Evolutionary conservation across 2,329 filamentous ascomycete genomes (phyloP).

Genomic region (Penicillium sp.): DNA sequence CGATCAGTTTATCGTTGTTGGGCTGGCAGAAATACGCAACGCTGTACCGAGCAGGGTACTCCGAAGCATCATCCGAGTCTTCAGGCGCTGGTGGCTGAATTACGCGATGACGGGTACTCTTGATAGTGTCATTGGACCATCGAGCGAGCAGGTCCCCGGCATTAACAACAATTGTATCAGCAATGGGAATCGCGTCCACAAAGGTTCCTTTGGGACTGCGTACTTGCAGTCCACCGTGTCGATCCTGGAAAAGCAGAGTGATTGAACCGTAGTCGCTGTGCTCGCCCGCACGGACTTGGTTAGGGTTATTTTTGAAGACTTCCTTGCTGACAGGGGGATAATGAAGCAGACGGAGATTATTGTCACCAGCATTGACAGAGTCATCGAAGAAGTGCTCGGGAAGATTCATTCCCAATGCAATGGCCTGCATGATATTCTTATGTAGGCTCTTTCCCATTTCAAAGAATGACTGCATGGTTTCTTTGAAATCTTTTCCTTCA

Average conservation of each 20-base stretch:
- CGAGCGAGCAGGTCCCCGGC: conserved; percentile 81
- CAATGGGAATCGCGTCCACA: conserved; percentile 78
- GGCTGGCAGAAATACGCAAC: conserved; percentile 94
- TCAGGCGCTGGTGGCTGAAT: conserved; percentile 71
- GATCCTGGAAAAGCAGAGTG: conserved; percentile 56
- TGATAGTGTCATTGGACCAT: conserved; percentile 90
- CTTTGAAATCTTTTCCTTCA: conserved; percentile 61
- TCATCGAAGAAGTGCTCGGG: conserved; percentile 70
- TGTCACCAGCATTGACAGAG: conserved; percentile 68
- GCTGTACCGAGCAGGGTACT: conserved; percentile 75
- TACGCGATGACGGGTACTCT: conserved; percentile 84
- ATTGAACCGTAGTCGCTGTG: conserved; percentile 65
- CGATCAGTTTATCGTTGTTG: conserved; percentile 71
- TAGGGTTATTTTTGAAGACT: conserved; percentile 64
- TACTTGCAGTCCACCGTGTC: conserved; percentile 57
- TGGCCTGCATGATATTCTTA: conserved; percentile 75
- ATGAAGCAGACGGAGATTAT: conserved; percentile 70
- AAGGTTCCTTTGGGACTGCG: conserved; percentile 72
- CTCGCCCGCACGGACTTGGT: conserved; percentile 71
- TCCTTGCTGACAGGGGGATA: conserved; percentile 67
- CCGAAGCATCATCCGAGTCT: conserved; percentile 29
- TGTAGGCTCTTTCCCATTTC: conserved; percentile 72
- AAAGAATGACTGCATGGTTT: conserved; percentile 73
- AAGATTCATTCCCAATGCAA: conserved; percentile 76
- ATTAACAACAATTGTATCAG: conserved; percentile 80